Conservation (phyloP, 1,284 basidiomycete species). For the Spongispora temasekensis region DNA sequence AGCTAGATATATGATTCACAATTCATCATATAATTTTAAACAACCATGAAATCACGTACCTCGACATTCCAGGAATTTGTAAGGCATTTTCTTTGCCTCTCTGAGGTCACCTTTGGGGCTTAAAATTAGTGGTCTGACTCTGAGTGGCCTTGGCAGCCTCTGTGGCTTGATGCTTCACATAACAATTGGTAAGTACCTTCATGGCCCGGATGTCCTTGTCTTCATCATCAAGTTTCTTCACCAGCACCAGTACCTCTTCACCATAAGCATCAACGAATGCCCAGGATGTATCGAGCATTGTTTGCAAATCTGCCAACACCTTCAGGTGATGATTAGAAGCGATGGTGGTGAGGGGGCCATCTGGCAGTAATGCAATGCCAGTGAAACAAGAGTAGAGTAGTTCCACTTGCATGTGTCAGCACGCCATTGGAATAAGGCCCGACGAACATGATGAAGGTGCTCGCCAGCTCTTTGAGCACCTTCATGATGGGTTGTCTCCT, state of each 20-base stretch:
- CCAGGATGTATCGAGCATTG: background rate
- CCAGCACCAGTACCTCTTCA: slow-evolving; percentile 2
- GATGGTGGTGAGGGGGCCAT: slow-evolving; percentile 3
- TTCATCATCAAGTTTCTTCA: slow-evolving; percentile 1
- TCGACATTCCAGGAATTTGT: no score
- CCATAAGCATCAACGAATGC: background rate
- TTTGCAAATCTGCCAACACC: background rate
- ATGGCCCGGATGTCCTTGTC: background rate
- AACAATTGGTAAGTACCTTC: background rate
- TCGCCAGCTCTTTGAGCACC: background rate
- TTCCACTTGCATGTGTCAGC: background rate
- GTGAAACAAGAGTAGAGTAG: slow-evolving; percentile 6
- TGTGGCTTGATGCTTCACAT: background rate
- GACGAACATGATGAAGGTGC: slow-evolving; percentile 3
- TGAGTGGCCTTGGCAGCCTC: background rate
- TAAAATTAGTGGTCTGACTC: background rate
- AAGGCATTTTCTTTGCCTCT: no score
- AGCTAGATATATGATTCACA: no score
- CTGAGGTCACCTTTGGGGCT: no score
- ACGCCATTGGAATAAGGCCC: slow-evolving; percentile 6
- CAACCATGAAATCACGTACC: no score
- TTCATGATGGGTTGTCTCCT: no score
- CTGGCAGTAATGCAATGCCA: slow-evolving; percentile 2
- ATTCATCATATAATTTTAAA: no score
- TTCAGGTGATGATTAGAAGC: background rate